Evolutionary conservation across 208 protist genomes (phyloP).

Genomic region (Leishmania major): DNA sequence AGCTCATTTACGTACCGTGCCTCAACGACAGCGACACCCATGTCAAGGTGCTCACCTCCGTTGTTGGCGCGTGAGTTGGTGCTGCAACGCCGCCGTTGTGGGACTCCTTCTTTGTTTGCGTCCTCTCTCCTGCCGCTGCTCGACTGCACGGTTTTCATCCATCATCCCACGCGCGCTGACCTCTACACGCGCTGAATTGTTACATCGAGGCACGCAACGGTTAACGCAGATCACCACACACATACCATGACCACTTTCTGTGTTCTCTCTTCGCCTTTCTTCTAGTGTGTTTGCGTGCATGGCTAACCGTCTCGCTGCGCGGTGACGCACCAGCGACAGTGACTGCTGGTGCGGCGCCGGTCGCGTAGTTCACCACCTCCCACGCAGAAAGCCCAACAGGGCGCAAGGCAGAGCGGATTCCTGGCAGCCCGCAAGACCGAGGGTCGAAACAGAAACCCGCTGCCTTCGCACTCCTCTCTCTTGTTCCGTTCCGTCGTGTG

Average conservation of each 20-base stretch:
- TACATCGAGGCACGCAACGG: neutral
- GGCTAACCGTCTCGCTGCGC: neutral
- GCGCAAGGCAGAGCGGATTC: neutral
- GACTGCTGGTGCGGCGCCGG: neutral
- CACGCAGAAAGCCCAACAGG: neutral
- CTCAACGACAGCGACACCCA: constrained; percentile 46
- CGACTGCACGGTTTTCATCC: neutral
- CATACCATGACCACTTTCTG: neutral
- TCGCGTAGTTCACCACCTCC: neutral
- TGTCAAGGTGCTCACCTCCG: constrained; percentile 17
- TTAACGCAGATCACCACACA: neutral
- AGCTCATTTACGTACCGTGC: constrained; percentile 34
- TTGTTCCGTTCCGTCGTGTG: neutral
- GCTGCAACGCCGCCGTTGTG: neutral
- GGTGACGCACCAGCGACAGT: neutral
- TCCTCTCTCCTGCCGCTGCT: neutral
- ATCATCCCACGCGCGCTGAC: neutral
- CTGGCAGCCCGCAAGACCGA: neutral
- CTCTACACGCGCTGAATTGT: no score
- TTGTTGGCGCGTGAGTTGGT: neutral
- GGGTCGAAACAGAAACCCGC: neutral
- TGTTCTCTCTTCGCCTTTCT: neutral
- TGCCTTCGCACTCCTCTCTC: neutral
- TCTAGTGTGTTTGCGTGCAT: neutral
- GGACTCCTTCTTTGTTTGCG: neutral